Base-by-base conservation (phyloP, 148 eudicot species). In the Rhododendron ovatum region DNA sequence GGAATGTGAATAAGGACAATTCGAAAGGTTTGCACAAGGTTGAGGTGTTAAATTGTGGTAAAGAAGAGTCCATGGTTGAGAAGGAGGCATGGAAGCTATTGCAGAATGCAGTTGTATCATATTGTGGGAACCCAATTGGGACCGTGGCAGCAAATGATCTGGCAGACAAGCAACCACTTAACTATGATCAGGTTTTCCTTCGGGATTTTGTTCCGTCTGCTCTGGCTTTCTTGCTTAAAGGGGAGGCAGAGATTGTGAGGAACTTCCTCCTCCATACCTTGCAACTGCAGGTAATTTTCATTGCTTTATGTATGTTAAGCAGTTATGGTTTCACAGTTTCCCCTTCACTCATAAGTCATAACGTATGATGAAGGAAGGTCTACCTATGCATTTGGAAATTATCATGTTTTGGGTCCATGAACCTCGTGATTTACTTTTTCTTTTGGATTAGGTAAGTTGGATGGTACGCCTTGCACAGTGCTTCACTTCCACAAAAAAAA, bases 241-340 rank as follows among this genome's bases (percentile, higher is more conserved):
- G 94, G 80, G 94, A 92, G 75, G 91, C 91, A 82, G 94, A 92
- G 87, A 92, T 92, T 84, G 94, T 92, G 43, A 92, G 87, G 87
- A 92, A 92, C 86, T 92, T 92, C 77, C 91, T 92, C 69, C 91
- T 92, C 77, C 90, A 89, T 82, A 91, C 93, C 61, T 86, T 92
- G 88, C 93, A 91, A 69, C 55, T 92, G 48, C 94, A 92, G 94
- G 94, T 92, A 83, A 86, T 2, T 9, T 57, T 20, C 89, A 88
- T 82, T 12, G 24, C 9, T 59, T 3, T 26, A 1, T 41, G 35
- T 4, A 41, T 63, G 57, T 51, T 81, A 26, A 2, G 0, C 7
- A 0, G n/a, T 81, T 18, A 22, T 33, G n/a, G 39, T 81, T 81
- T 53, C 26, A 45, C 55, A 7, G 24, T 8, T 41, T 78, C 33